phyloP scores from a whole-genome alignment of 2,329 filamentous ascomycete genomes.

The Hymenoscyphus fraxineus region DNA sequence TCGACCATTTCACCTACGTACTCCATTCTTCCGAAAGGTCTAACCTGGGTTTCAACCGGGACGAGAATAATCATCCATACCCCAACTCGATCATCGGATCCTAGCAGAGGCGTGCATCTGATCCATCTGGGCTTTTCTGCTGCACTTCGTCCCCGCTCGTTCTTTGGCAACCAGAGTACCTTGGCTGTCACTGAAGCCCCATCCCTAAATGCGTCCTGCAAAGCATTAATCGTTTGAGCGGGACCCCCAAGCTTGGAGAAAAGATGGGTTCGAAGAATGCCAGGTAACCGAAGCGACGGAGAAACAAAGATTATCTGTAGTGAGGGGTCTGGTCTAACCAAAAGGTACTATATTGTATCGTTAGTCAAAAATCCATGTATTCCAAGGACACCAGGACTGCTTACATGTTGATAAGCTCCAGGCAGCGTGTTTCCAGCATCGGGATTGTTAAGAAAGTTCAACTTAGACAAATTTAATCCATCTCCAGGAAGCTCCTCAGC shows the following conservation, averaged over 20 bases:
- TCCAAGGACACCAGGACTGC: background rate
- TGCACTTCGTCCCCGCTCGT: conserved; percentile 34
- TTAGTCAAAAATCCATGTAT: background rate
- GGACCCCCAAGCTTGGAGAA: conserved; percentile 50
- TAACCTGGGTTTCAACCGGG: conserved; percentile 16
- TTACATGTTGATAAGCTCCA: conserved; percentile 43
- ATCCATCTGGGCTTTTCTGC: conserved; percentile 62
- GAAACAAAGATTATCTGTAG: conserved; percentile 66
- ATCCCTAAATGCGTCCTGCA: conserved; percentile 55
- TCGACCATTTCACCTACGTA: conserved; percentile 11
- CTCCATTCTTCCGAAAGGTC: conserved; percentile 1
- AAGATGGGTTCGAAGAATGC: conserved; percentile 59
- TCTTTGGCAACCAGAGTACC: conserved; percentile 60
- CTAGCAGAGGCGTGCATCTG: conserved; percentile 68
- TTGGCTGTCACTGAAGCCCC: conserved; percentile 70
- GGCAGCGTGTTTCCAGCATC: conserved; percentile 31
- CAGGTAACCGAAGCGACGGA: conserved; percentile 61
- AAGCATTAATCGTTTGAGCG: conserved; percentile 43
- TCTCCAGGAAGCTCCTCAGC: conserved; percentile 14
- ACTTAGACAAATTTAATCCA: conserved; percentile 14
- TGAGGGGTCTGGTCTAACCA: conserved; percentile 61
- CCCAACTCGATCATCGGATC: conserved; percentile 61
- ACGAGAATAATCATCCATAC: conserved; percentile 75
- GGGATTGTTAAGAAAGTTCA: conserved; percentile 14
- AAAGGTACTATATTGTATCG: conserved; percentile 44